Conservation (phyloP, 2,329 filamentous ascomycete genomes). For the Epichloe gansuensis region DNA sequence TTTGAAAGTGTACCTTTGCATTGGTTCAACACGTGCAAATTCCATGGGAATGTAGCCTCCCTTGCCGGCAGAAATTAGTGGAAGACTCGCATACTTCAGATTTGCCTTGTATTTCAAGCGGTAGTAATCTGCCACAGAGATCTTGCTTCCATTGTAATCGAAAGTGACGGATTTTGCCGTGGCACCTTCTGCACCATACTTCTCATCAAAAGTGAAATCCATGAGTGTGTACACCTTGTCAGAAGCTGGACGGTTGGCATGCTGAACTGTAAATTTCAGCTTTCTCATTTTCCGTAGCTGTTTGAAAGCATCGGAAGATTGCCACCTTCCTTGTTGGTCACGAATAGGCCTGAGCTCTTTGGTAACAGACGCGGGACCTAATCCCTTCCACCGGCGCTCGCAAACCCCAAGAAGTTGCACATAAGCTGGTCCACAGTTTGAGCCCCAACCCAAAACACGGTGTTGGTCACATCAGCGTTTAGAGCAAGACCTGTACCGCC, state of each 20-base stretch:
- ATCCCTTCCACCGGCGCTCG: slow-evolving; percentile 17
- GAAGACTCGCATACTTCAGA: slow-evolving; percentile 36
- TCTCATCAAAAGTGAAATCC: slow-evolving; percentile 34
- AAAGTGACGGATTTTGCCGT: slow-evolving; percentile 45
- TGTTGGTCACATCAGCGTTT: slow-evolving; percentile 87
- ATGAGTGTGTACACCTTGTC: slow-evolving; percentile 40
- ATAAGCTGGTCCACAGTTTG: slow-evolving; percentile 27
- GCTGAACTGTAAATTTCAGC: slow-evolving; percentile 43
- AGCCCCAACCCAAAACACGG: slow-evolving; percentile 62
- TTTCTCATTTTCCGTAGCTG: slow-evolving; percentile 41
- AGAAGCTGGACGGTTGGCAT: slow-evolving; percentile 32
- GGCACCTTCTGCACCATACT: slow-evolving; percentile 32
- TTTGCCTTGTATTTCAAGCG: slow-evolving; percentile 38
- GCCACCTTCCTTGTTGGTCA: slow-evolving; percentile 13
- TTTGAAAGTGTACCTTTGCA: slow-evolving; percentile 53
- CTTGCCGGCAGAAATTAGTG: slow-evolving; percentile 45
- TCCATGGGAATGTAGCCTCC: slow-evolving; percentile 50
- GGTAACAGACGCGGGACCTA: slow-evolving; percentile 15
- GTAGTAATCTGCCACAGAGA: slow-evolving; percentile 44
- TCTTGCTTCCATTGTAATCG: slow-evolving; percentile 31
- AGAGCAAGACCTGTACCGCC: slow-evolving; percentile 55
- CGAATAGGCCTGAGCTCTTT: slow-evolving; percentile 24
- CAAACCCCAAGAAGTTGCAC: slow-evolving; percentile 21
- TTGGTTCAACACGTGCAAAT: slow-evolving; percentile 36
- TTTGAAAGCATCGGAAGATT: slow-evolving; percentile 40